Percentiles rank a stretch among this genome's conserved stretches.
These are phyloP conservation scores for Trichoderma asperellum DNA, from an alignment of 2,329 filamentous ascomycete species.

Conservation along the genomic window DNA sequence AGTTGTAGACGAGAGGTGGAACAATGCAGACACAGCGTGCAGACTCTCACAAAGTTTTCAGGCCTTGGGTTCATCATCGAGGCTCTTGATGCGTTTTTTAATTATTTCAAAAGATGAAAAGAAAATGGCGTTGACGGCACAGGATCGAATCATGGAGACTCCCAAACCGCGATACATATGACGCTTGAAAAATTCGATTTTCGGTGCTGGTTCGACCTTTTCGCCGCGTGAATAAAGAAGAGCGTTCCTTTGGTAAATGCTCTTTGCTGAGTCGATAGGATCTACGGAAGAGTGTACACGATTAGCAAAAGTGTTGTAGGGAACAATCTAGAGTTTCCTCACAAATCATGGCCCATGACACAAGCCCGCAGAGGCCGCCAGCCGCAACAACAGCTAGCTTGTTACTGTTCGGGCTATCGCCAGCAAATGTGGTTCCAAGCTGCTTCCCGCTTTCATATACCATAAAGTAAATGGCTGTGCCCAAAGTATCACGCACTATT, in stretches of 20 bases:
- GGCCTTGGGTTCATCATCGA: constrained; percentile 49
- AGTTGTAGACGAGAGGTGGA: background rate
- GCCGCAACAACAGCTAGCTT: constrained; percentile 78
- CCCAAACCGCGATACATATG: constrained; percentile 83
- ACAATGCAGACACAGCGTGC: background rate
- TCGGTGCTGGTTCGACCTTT: constrained; percentile 65
- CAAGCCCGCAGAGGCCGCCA: constrained; percentile 79
- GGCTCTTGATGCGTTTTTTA: constrained; percentile 67
- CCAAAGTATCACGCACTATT: constrained; percentile 77
- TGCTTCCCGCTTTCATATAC: constrained; percentile 89
- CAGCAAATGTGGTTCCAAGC: constrained; percentile 72
- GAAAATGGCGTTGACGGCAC: constrained; percentile 84
- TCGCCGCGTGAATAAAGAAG: constrained; percentile 70
- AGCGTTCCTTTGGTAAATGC: constrained; percentile 81
- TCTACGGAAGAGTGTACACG: constrained; percentile 43
- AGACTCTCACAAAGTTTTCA: background rate
- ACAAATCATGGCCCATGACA: constrained; percentile 81
- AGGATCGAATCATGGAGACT: constrained; percentile 82
- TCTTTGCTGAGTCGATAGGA: constrained; percentile 81
- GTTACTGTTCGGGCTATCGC: constrained; percentile 73
- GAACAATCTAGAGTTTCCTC: constrained; percentile 38
- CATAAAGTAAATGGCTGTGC: constrained; percentile 85
- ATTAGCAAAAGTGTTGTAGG: background rate
- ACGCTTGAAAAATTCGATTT: constrained; percentile 75
- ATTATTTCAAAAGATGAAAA: constrained; percentile 86